Evolutionary conservation across 148 eudicot species (phyloP).

Genomic region (Beta vulgaris): DNA sequence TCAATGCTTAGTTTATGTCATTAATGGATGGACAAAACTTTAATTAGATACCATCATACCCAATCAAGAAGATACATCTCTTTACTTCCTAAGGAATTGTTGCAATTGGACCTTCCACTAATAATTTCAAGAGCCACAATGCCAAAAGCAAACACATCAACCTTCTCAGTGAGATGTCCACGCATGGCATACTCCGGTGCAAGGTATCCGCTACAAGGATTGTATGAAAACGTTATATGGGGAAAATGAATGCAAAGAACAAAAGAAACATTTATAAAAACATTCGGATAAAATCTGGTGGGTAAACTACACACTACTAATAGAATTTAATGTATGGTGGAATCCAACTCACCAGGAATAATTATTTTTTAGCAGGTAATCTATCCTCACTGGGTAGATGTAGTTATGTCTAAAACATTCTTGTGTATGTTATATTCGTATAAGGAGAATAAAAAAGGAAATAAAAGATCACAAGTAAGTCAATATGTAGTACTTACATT

Average conservation of each 20-base stretch:
- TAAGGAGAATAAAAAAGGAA: not conserved
- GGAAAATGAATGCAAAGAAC: not conserved
- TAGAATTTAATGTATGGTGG: too few species aligned
- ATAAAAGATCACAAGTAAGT: too few species aligned
- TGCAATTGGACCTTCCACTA: constrained; percentile 73
- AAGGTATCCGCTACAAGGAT: not conserved
- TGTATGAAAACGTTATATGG: not conserved
- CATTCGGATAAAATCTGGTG: too few species aligned
- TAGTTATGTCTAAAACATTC: too few species aligned
- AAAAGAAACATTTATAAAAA: too few species aligned
- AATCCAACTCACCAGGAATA: too few species aligned
- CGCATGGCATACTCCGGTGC: not conserved
- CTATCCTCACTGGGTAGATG: too few species aligned
- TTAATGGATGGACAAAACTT: too few species aligned
- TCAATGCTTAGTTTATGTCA: too few species aligned
- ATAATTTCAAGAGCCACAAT: constrained; percentile 78
- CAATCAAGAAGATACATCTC: constrained; percentile 80
- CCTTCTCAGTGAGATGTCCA: constrained; percentile 92
- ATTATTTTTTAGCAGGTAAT: too few species aligned
- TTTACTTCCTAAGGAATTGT: constrained; percentile 48
- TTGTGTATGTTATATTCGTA: too few species aligned
- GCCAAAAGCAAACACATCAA: constrained; percentile 87
- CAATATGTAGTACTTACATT: constrained; percentile 46
- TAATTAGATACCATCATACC: constrained; percentile 51
- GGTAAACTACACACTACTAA: too few species aligned